phyloP scores from a whole-genome alignment of 2,329 filamentous ascomycete genomes.

The Aspergillus cejpii region DNA sequence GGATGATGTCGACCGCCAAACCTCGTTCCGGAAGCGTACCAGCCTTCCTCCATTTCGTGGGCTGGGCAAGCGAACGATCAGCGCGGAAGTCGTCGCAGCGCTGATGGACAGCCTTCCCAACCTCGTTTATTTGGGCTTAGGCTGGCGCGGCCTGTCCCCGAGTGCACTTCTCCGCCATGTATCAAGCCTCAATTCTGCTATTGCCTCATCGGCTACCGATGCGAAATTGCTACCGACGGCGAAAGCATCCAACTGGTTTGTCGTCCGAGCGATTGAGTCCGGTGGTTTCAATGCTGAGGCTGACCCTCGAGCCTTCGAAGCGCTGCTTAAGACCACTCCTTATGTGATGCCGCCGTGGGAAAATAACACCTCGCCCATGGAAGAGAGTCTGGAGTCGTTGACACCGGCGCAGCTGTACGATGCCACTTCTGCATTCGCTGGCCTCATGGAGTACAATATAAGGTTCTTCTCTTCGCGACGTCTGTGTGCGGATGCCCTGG shows the following conservation, averaged over 20 bases:
- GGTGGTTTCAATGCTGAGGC: conserved; percentile 41
- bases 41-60: conserved; percentile 31
- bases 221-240: conserved; percentile 26
- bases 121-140: conserved; percentile 38
- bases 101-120: conserved; percentile 50
- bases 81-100: conserved; percentile 52
- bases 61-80: conserved; percentile 47
- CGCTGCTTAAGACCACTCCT: conserved; percentile 30
- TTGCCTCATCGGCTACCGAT: conserved; percentile 8
- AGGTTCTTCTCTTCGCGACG: conserved; percentile 20
- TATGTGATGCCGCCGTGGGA: conserved; percentile 32
- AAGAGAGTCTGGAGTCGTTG: conserved; percentile 19
- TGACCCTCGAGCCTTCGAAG: conserved; percentile 42
- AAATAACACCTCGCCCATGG: conserved; percentile 14
- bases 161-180: conserved; percentile 25
- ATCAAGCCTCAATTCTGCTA: conserved; percentile 17
- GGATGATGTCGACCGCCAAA: conserved; percentile 11
- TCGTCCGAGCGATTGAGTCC: conserved; percentile 49
- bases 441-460: conserved; percentile 31
- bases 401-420: conserved; percentile 28
- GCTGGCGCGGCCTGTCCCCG: conserved; percentile 27
- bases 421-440: conserved; percentile 29
- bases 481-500: conserved; percentile 25
- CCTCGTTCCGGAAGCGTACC: conserved; percentile 13
- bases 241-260: conserved; percentile 32